A percentile compares a stretch with the other conserved stretches of the same genome.
Evolutionary conservation across 2,329 filamentous ascomycete species (phyloP).

Genomic region (Clonostachys sp.): DNA sequence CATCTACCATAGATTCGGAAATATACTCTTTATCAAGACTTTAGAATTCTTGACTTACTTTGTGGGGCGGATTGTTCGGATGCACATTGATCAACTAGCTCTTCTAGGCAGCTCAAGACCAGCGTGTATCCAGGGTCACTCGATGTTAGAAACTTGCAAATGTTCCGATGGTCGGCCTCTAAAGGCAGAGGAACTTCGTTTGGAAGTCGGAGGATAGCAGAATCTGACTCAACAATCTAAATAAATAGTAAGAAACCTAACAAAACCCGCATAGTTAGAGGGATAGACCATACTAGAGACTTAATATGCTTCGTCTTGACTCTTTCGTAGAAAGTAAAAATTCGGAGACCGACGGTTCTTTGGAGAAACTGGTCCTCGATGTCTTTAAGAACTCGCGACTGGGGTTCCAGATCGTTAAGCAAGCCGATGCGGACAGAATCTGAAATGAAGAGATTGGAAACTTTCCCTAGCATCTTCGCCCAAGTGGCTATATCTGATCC

Average conservation of each 20-base stretch:
- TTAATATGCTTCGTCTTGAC: slow-evolving; percentile 1
- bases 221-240: slow-evolving; percentile 18
- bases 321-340: slow-evolving; percentile 12
- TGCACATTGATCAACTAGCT: neutral
- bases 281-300: too few species aligned
- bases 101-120: neutral
- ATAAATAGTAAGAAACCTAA: neutral
- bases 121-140: neutral
- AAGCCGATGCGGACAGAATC: slow-evolving; percentile 13
- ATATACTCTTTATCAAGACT: too few species aligned
- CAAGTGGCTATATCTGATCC: slow-evolving; percentile 15
- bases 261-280: neutral
- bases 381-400: slow-evolving; percentile 2
- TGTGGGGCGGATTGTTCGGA: too few species aligned
- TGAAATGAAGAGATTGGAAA: slow-evolving; percentile 8
- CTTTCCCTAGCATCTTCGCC: slow-evolving; percentile 10
- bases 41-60: too few species aligned
- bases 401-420: slow-evolving; percentile 6
- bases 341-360: slow-evolving; percentile 6
- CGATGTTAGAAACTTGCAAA: slow-evolving; percentile 7
- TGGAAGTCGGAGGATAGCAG: slow-evolving; percentile 10
- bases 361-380: neutral
- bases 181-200: slow-evolving; percentile 12
- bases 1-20: too few species aligned
- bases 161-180: slow-evolving; percentile 14